Evolutionary conservation across 2,329 filamentous ascomycete species (phyloP), one percentile per base, ranked within the genome.

Genomic region (Aspergillus fumigatus): DNA sequence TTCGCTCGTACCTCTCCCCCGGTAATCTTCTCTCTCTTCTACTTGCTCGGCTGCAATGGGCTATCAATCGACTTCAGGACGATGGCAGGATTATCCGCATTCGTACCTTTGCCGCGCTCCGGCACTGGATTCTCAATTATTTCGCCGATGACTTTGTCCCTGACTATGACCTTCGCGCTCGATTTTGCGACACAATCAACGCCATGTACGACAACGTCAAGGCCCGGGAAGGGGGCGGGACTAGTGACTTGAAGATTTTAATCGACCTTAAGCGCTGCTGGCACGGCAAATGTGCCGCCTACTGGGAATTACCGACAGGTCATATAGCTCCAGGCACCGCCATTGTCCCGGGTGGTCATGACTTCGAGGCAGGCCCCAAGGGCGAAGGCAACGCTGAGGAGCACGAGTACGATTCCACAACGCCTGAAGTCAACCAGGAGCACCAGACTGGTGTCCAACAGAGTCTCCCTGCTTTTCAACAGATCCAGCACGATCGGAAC

Each of bases 121-220:
- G 94, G 55, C 94, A 99, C 73, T 99, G 94, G 94, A 92, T 97
- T 56, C 77, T 99, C 60, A 99, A 99, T 72, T 99, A 99, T 73
- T 99, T 97, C 64, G 82, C 90, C 54, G 94, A 99, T 69, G 94
- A 99, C 70, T 99, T 96, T 70, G 84, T 95, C 43, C 75, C 88
- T 25, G 86, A 92, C 69, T 87, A 88, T 68, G 79, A 83, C 48
- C 79, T 97, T 32, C 87, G 93, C 8, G 78, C 83, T 4, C 84
- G 84, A 17, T 97, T 97, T 69, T 97, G 93, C 74, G 80, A 86
- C 32, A 80, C 92, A 8, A 80, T 97, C 57, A 97, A 97, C 70
- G 70, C 71, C 25, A 70, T 88, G 54, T 82, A 83, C 55, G 68
- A 73, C 29, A 75, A 80, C 54, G 75, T 88, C 35, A 80, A 77